A percentile compares a stretch with the other conserved stretches of the same genome.
Evolutionary conservation across 352 stramenopile genomes (phyloP).

Genomic region (Pythium rhizo-oryzae): DNA sequence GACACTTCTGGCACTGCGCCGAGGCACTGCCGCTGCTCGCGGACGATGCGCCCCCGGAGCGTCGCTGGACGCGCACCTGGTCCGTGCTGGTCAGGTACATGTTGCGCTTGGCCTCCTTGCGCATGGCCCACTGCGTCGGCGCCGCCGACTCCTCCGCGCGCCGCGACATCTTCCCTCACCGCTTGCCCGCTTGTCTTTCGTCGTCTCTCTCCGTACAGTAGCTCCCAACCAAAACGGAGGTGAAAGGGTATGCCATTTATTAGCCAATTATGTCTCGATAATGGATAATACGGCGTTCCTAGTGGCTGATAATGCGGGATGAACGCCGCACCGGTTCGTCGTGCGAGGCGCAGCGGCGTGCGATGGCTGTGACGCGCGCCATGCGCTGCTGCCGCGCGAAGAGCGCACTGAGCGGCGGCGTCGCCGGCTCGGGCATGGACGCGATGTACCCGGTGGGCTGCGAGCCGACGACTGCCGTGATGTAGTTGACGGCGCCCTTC

Average conservation of each 20-base stretch:
- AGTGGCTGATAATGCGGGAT: slow-evolving; percentile 27
- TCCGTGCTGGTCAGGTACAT: slow-evolving; percentile 88
- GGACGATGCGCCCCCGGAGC: slow-evolving; percentile 28
- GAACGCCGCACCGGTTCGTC: slow-evolving; percentile 21
- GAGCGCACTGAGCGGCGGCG: slow-evolving; percentile 46
- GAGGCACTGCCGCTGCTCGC: slow-evolving; percentile 19
- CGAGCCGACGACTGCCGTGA: slow-evolving; percentile 58
- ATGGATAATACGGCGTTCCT: not conserved
- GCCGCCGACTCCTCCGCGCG: slow-evolving; percentile 38
- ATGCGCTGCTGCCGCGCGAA: slow-evolving; percentile 40
- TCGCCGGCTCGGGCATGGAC: slow-evolving; percentile 43
- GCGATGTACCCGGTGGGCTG: slow-evolving; percentile 58
- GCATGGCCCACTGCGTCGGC: slow-evolving; percentile 63
- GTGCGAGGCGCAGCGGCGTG: slow-evolving; percentile 30
- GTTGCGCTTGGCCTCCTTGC: slow-evolving; percentile 76
- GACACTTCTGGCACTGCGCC: slow-evolving; percentile 85
- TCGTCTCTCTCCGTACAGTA: too few species aligned
- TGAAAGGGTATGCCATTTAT: not conserved
- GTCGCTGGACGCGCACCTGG: slow-evolving; percentile 60
- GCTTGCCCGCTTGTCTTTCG: not conserved
- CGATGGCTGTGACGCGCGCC: slow-evolving; percentile 22
- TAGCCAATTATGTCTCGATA: slow-evolving; percentile 11
- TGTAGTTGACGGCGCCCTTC: slow-evolving; percentile 62
- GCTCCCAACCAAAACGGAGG: not conserved
- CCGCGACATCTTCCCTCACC: slow-evolving; percentile 4